These are phyloP conservation scores for Cladorrhinum sp. DNA, from an alignment of 2,329 filamentous ascomycete genomes.

Conservation along the genomic window DNA sequence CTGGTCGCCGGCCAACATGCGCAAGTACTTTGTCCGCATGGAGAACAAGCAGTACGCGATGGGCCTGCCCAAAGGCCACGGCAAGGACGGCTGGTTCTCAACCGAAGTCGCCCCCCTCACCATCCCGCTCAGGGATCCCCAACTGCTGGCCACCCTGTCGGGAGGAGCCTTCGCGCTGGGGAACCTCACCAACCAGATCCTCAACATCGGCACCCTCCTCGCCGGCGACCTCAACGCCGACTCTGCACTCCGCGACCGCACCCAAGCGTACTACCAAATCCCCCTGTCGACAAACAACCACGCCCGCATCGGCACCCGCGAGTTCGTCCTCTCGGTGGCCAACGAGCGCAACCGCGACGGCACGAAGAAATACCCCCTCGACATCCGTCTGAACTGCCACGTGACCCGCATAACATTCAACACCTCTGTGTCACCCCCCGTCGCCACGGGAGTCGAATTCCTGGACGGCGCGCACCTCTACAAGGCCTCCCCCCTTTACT, in stretches of 20 bases:
- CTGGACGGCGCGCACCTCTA: constrained; percentile 37
- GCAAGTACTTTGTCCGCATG: constrained; percentile 51
- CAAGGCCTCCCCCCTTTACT: constrained; percentile 36
- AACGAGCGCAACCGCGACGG: constrained; percentile 33
- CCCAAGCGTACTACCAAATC: constrained; percentile 54
- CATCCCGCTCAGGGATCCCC: constrained; percentile 49
- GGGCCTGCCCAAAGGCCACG: constrained; percentile 46
- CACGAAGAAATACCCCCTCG: constrained; percentile 39
- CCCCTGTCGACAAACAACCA: constrained; percentile 52
- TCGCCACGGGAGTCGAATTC: constrained; percentile 31
- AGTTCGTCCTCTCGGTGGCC: constrained; percentile 44
- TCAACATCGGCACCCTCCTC: constrained; percentile 42
- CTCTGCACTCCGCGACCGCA: constrained; percentile 41
- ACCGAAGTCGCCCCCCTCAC: constrained; percentile 49
- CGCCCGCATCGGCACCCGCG: constrained; percentile 52
- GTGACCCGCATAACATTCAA: constrained; percentile 34
- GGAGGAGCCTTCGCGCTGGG: constrained; percentile 53
- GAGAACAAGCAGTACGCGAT: constrained; percentile 51
- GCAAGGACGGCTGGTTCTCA: constrained; percentile 55
- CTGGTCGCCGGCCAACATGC: constrained; percentile 55
- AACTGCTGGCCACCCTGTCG: constrained; percentile 51
- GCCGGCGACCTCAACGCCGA: constrained; percentile 52
- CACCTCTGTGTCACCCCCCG: constrained; percentile 14
- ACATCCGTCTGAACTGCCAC: constrained; percentile 33
- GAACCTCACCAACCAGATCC: constrained; percentile 33